Conservation (phyloP, 2,329 filamentous ascomycete genomes). For the Biscogniauxia mediterranea region DNA sequence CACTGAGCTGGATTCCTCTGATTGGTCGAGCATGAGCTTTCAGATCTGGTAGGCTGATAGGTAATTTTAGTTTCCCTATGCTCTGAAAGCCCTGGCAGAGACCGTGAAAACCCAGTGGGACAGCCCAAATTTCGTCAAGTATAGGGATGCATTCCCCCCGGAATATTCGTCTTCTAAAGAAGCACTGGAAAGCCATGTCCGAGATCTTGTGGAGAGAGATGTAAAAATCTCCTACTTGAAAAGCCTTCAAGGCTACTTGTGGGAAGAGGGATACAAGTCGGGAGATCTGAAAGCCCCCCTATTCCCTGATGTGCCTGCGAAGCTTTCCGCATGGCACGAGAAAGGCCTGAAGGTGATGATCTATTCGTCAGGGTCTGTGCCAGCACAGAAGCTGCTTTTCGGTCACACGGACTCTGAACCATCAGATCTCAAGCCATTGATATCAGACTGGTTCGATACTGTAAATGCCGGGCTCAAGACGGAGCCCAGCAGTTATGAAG, state of each 20-base stretch:
- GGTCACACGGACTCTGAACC: slow-evolving; percentile 59
- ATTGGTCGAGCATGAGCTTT: slow-evolving; percentile 5
- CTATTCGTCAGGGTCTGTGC: slow-evolving; percentile 78
- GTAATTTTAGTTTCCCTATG: slow-evolving; percentile 69
- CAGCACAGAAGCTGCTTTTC: slow-evolving; percentile 79
- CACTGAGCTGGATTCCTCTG: slow-evolving; percentile 2
- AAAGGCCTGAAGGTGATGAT: slow-evolving; percentile 64
- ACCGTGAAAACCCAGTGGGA: slow-evolving; percentile 68
- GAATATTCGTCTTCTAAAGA: slow-evolving; percentile 58
- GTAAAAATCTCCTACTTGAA: slow-evolving; percentile 77
- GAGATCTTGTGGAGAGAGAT: slow-evolving; percentile 68
- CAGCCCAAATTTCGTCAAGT: slow-evolving; percentile 59
- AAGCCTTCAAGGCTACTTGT: slow-evolving; percentile 75
- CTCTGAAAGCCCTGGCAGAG: slow-evolving; percentile 62
- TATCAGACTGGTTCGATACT: slow-evolving; percentile 74
- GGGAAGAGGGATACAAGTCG: slow-evolving; percentile 69
- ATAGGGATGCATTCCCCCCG: slow-evolving; percentile 69
- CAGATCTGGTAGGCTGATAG: slow-evolving; percentile 14
- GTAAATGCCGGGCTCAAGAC: slow-evolving; percentile 76
- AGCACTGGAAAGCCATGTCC: slow-evolving; percentile 64
- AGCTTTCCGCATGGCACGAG: slow-evolving; percentile 57
- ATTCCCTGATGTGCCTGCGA: slow-evolving; percentile 70
- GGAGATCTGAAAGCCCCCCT: slow-evolving; percentile 70
- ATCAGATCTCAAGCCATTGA: slow-evolving; percentile 57
- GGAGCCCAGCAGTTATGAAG: slow-evolving; percentile 63